Conservation (phyloP, 441 rosid genomes). For the Dalechampia spathulata region DNA sequence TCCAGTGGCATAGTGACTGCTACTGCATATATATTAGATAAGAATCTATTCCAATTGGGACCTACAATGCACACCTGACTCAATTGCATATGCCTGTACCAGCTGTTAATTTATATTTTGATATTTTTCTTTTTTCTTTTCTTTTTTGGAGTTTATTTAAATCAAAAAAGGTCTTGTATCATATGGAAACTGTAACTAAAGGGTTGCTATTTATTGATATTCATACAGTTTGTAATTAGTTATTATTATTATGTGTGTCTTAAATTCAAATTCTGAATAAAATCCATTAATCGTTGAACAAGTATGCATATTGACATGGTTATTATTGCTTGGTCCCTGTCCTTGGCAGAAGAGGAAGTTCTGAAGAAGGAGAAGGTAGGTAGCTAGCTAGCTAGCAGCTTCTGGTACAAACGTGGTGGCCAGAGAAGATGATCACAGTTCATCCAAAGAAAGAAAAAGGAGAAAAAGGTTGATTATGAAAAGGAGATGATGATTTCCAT, state of each 20-base stretch:
- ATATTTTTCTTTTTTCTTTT: too few relatives aligned
- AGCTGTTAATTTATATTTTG: not conserved
- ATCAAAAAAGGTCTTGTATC: too few relatives aligned
- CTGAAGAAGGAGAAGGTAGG: not conserved
- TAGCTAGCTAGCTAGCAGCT: too few relatives aligned
- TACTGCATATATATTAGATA: not conserved
- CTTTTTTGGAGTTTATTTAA: too few relatives aligned
- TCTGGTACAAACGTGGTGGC: too few relatives aligned
- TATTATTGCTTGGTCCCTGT: not conserved
- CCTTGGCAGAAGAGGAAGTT: not conserved
- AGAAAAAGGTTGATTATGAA: not conserved
- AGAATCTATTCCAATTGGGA: slow-evolving; percentile 5
- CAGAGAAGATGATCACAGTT: not conserved
- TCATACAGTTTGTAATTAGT: too few relatives aligned
- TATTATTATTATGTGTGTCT: too few relatives aligned
- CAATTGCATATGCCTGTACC: not conserved
- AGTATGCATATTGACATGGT: not conserved
- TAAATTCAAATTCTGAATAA: too few relatives aligned
- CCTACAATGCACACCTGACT: slow-evolving; percentile 13
- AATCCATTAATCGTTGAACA: not conserved
- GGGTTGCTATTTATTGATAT: too few relatives aligned
- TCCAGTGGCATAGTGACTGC: not conserved
- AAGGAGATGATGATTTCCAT: too few relatives aligned
- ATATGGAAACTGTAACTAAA: too few relatives aligned
- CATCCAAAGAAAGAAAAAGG: not conserved